Evolutionary conservation across 441 rosid species (phyloP), one percentile per base, ranked within the genome.

Genomic region (Corymbia calophylla): DNA sequence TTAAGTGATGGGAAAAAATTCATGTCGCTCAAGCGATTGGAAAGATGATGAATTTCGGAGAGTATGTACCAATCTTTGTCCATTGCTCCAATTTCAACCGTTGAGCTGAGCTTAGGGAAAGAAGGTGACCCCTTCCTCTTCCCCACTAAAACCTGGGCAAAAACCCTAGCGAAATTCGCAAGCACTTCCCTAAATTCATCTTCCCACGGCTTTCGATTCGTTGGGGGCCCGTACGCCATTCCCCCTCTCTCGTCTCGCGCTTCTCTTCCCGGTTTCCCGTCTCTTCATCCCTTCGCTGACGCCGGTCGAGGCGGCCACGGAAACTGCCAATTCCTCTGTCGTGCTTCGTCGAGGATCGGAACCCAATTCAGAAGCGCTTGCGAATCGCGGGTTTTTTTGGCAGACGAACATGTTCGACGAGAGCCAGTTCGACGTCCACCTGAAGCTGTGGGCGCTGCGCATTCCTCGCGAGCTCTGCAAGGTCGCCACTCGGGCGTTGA

Each of bases 391-490:
- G 0, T 39, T 21, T 18, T 10, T 73, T 21, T 1, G 29, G 51
- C n/a, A 1, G 51, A 5, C 51, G 9, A 47, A 44, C 1, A 93
- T 95, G 96, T 87, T 97, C 86, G 99, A 98, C 86, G 97, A 96
- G 91, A 96, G 94, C 86, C 93, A 95, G 92, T 97, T 97, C 88
- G 96, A 96, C 87, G 97, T 96, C 87, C 88, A 93, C 77, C 91
- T 96, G 84, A 93, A 95, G 86, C 90, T 98, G 66, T 93, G 96
- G 95, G 99, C 99, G 84, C 94, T 97, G 70, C 92, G 97, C 89
- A 94, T 98, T 58, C 99, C 99, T 31, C 96, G 99, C 49, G 96
- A 97, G 87, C 93, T 93, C 54, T 98, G 98, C 93, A 96, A 93
- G 90, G 90, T 56, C 35, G 96, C 93, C 56, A 93, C 96, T 90